Base-by-base conservation (phyloP, 306 rosid species). In the Glycine latifolia region DNA sequence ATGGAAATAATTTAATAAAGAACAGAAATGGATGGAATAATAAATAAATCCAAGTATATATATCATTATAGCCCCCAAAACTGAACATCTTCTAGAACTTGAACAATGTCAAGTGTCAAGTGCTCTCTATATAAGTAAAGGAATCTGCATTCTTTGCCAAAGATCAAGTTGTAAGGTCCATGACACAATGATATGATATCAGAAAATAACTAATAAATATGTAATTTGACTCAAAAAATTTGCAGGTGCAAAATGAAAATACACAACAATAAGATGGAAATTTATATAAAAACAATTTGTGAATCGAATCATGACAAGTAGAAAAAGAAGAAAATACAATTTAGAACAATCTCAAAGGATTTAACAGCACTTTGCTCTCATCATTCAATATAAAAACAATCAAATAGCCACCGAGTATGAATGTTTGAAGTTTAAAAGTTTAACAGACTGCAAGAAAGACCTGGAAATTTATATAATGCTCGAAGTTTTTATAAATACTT, bases 401-500 rank as follows among this genome's bases (percentile, higher is more conserved):
- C 17, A 35, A 48, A 81, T 63, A 53, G n/a, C 31, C 48, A 65
- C 46, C 56, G 20, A 60, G 16, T 49, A 49, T 17, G 54, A 41
- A 15, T 20, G 14, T 26, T 26, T 26, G 31, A 26, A 26, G 31
- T 26, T 56, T 44, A 26, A 39, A 39, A 39, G 44, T 41, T 56
- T 11, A 62, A 47, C 69, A 52, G 15, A 47, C 67, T 37, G 69
- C 44, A 77, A 56, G 15, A 56, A 14, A 62, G 62, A 8, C 47
- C 4, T 8, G 20, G 43, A n/a, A 71, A 48, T 59, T 72, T 11
- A 79, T 47, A 71, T 47, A 77, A 73, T 65, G 69, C 62, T 80
- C 61, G 31, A 47, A 41, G 33, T 70, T 76, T 72, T 2, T 59
- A 77, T 35, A 65, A 74, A 74, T 90, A 95, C 98, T 97, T 95